A percentile compares a stretch with the other conserved stretches of the same genome.
Conservation (phyloP, 345 rosid species). For the Rhodomyrtus tomentosa region DNA sequence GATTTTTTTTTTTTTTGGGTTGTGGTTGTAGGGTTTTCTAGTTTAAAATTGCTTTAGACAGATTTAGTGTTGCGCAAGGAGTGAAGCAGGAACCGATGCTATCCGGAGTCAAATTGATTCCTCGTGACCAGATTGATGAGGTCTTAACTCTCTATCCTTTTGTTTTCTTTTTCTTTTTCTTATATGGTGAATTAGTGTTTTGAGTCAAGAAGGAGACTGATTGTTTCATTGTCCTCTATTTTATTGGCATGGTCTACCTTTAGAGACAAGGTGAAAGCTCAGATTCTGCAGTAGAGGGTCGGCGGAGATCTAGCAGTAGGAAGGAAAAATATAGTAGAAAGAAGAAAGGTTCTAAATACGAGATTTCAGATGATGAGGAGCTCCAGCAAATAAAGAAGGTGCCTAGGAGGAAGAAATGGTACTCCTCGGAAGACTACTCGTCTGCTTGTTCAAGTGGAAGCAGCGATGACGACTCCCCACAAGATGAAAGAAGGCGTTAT, state of each 20-base stretch:
- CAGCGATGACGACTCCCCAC: not conserved
- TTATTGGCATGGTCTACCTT: not conserved
- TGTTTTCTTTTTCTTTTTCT: not conserved
- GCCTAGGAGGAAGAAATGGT: slow-evolving; percentile 54
- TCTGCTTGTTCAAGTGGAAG: slow-evolving; percentile 14
- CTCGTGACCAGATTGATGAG: slow-evolving; percentile 50
- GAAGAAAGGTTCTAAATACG: slow-evolving; percentile 12
- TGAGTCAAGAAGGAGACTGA: not conserved
- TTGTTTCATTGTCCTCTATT: not conserved
- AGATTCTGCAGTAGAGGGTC: slow-evolving; percentile 6
- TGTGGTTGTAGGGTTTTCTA: not conserved
- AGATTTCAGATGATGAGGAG: slow-evolving; percentile 35
- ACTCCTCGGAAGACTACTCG: slow-evolving; percentile 40
- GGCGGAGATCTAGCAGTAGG: slow-evolving; percentile 9
- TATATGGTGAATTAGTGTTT: not conserved
- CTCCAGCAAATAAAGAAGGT: slow-evolving; percentile 27
- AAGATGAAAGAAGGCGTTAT: slow-evolving; percentile 1
- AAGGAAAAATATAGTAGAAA: slow-evolving; percentile 25
- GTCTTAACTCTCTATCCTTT: not conserved
- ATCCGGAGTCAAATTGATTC: slow-evolving; percentile 59
- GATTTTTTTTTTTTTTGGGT: not conserved
- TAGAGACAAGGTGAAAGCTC: slow-evolving; percentile 26
- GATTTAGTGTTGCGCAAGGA: not conserved
- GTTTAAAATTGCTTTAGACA: not conserved
- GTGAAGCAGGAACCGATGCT: slow-evolving; percentile 29